phyloP scores from a whole-genome alignment of 352 stramenopile species.

The Phytophthora palmivora region DNA sequence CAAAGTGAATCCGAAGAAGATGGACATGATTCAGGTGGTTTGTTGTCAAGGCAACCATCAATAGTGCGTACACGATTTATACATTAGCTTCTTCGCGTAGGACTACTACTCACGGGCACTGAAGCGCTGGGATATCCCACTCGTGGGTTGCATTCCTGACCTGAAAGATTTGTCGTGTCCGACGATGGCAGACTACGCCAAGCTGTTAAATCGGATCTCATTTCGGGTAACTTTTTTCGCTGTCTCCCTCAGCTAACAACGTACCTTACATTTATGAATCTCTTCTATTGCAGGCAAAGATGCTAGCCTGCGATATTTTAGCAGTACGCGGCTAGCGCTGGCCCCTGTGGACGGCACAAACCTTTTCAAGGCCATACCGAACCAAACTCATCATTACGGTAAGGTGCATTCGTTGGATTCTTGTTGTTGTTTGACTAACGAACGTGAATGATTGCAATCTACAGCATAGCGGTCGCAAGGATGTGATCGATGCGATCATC shows the following conservation, averaged over 20 bases:
- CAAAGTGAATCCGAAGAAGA: conserved; percentile 90
- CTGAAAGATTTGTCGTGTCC: conserved; percentile 82
- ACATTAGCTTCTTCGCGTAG: conserved; percentile 28
- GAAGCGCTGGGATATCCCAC: conserved; percentile 89
- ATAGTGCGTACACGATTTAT: not conserved
- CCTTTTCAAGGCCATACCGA: conserved; percentile 86
- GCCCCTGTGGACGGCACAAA: conserved; percentile 81
- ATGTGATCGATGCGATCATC: conserved; percentile 89
- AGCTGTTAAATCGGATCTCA: conserved; percentile 85
- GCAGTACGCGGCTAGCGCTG: conserved; percentile 80
- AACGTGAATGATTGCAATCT: conserved; percentile 20
- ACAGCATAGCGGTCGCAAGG: conserved; percentile 81
- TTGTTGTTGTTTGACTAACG: not conserved
- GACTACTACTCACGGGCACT: conserved; percentile 91
- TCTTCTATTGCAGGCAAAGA: conserved; percentile 50
- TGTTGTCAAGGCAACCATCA: not conserved
- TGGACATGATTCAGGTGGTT: conserved; percentile 90
- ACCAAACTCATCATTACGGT: conserved; percentile 90
- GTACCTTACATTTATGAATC: too few species aligned
- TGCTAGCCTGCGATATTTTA: conserved; percentile 84
- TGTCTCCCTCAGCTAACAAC: too few species aligned
- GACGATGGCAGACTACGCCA: conserved; percentile 90
- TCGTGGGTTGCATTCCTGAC: conserved; percentile 90
- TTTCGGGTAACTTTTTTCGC: conserved; percentile 54
- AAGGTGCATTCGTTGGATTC: not conserved